Base-by-base conservation (phyloP, 1,139 yeast genomes). In the Williopsis jadinii region DNA sequence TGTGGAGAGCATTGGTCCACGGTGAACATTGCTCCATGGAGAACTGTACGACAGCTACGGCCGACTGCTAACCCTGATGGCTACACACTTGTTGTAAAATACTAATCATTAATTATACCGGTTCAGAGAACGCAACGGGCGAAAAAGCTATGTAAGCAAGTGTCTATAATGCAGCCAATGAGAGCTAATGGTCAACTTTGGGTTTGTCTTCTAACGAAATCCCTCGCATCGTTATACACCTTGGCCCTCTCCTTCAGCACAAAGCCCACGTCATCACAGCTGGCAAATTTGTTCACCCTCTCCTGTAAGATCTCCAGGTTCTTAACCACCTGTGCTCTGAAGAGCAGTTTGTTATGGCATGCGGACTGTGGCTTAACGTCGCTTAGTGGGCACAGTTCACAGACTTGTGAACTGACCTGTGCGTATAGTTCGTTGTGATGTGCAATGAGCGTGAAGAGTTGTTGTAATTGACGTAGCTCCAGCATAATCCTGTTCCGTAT, bases 171-270 rank as follows among this genome's bases (percentile, higher is more conserved):
- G 24, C 6, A 19, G 6, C 4, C 6, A 19, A 19, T 19, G 24
- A 19, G 24, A 19, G 24, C 24, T n/a, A 19, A 19, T 5, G 24
- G 6, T 19, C 24, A 19, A 19, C 24, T 19, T 19, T 14, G 34
- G 9, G 35, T 10, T 31, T 45, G 49, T 39, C 46, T 40, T 42
- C 47, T 43, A 1, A 54, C 45, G 9, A 52, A 32, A 13, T 54
- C 55, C 39, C 47, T 53, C 3, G 58, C 58, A 37, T 50, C 51
- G 35, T 53, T 53, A 30, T 53, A 54, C 9, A 54, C 45, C 38
- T 54, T 51, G 14, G 56, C 54, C 28, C 58, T 45, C 36, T 54
- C 58, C 30, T 54, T 54, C n/a, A 53, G 36, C 9, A 53, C 53
- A 30, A 49, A 51, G 9, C 52, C 41, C 12, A 53, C 49, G 35